Evolutionary conservation across 164 flowering plant genomes (phyloP).

Genomic region (Taxillus chinensis): DNA sequence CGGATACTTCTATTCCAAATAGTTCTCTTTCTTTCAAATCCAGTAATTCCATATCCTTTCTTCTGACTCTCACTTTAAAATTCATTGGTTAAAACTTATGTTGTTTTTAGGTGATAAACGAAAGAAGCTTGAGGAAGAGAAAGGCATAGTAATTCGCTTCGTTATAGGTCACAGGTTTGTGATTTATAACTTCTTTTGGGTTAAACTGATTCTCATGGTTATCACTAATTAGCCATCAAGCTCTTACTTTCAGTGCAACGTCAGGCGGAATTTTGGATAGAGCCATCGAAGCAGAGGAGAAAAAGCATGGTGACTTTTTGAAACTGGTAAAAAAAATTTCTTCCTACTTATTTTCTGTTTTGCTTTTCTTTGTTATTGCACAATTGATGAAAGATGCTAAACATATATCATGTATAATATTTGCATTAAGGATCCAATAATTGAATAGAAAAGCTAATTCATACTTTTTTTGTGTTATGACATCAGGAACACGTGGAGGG

Average conservation of each 20-base stretch:
- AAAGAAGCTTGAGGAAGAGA: conserved; percentile 91
- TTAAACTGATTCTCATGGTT: not conserved
- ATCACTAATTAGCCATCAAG: not conserved
- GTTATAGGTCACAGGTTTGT: conserved; percentile 93
- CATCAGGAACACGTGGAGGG: conserved; percentile 88
- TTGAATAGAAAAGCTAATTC: not conserved
- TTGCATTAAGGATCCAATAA: no score
- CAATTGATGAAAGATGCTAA: not conserved
- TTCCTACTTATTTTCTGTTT: not conserved
- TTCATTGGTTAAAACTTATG: not conserved
- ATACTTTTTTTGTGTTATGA: not conserved
- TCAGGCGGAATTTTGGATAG: conserved; percentile 93
- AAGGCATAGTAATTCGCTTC: conserved; percentile 85
- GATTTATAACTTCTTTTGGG: not conserved
- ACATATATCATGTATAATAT: not conserved
- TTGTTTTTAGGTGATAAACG: conserved; percentile 51
- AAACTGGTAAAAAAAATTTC: conserved; percentile 79
- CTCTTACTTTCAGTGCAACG: conserved; percentile 59
- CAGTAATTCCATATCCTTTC: no score
- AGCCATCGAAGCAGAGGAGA: conserved; percentile 92
- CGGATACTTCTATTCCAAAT: not conserved
- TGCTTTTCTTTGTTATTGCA: not conserved
- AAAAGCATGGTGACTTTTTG: conserved; percentile 82
- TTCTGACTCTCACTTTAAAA: not conserved
- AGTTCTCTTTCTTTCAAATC: not conserved